Evolutionary conservation across 2,329 filamentous ascomycete species (phyloP).

Genomic region (Lachnellula subtilissima): DNA sequence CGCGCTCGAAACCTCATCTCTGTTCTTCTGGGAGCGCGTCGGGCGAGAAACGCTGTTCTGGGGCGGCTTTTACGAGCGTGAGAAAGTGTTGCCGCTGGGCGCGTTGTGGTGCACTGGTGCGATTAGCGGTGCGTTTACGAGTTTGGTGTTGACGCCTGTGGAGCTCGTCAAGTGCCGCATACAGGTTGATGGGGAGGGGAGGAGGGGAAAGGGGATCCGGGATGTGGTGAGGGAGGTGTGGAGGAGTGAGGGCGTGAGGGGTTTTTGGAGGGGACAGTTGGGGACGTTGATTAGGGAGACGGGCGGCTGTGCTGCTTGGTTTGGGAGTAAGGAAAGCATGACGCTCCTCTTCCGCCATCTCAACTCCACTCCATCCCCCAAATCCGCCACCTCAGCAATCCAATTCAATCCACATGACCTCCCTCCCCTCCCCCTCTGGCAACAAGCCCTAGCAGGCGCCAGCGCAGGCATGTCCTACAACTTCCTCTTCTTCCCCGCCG

Average conservation of each 20-base stretch:
- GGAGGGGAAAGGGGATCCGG: slow-evolving; percentile 46
- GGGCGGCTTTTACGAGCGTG: slow-evolving; percentile 43
- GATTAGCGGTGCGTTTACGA: slow-evolving; percentile 82
- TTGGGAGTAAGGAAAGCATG: slow-evolving; percentile 81
- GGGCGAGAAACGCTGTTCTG: slow-evolving; percentile 62
- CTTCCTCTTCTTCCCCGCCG: slow-evolving; percentile 93
- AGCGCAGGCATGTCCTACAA: slow-evolving; percentile 92
- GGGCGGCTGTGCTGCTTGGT: slow-evolving; percentile 92
- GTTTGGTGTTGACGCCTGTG: slow-evolving; percentile 85
- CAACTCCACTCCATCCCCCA: slow-evolving; percentile 39
- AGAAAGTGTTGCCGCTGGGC: slow-evolving; percentile 64
- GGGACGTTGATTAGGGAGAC: slow-evolving; percentile 93
- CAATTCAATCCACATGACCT: slow-evolving; percentile 7
- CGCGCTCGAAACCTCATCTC: slow-evolving; percentile 82
- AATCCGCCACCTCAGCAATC: slow-evolving; percentile 16
- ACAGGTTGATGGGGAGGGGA: slow-evolving; percentile 58
- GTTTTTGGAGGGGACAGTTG: slow-evolving; percentile 93
- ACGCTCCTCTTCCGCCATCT: slow-evolving; percentile 41
- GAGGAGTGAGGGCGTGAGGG: slow-evolving; percentile 71
- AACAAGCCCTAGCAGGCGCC: slow-evolving; percentile 83
- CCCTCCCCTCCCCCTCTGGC: slow-evolving; percentile 67
- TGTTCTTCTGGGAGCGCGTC: slow-evolving; percentile 87
- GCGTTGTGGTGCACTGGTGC: slow-evolving; percentile 77
- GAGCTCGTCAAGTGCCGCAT: slow-evolving; percentile 99
- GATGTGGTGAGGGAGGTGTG: slow-evolving; percentile 75